Conservation (phyloP, 495 filamentous ascomycete species). For the Pyrenula massariospora region DNA sequence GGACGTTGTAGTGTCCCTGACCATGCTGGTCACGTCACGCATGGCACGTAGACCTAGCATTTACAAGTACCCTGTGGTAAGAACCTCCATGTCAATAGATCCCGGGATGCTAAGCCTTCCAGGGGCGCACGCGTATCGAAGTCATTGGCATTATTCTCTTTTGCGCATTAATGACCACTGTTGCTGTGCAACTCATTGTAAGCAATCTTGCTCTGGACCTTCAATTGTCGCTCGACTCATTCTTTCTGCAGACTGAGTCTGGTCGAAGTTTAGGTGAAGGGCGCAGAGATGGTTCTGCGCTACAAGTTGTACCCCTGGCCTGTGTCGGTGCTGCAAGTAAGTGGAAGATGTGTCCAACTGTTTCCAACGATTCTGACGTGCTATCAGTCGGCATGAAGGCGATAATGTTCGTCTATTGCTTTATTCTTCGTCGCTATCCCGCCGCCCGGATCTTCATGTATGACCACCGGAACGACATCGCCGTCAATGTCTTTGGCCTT, state of each 20-base stretch:
- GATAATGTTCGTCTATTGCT: conserved; percentile 37
- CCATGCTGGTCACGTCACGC: conserved; percentile 40
- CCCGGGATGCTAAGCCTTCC: neutral
- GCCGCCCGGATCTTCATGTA: conserved; percentile 41
- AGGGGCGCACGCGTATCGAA: conserved; percentile 39
- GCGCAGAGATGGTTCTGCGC: conserved; percentile 18
- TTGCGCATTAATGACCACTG: conserved; percentile 45
- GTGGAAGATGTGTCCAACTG: conserved; percentile 1
- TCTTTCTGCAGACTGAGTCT: conserved; percentile 29
- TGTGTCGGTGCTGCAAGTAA: conserved; percentile 40
- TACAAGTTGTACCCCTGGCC: conserved; percentile 36
- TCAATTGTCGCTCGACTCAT: neutral
- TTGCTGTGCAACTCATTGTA: conserved; percentile 39
- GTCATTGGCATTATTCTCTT: conserved; percentile 48
- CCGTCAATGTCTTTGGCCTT: conserved; percentile 41
- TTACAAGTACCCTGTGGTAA: conserved; percentile 40
- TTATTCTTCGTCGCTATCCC: conserved; percentile 36
- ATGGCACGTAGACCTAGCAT: conserved; percentile 38
- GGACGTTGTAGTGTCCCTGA: conserved; percentile 45
- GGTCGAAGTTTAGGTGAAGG: conserved; percentile 31
- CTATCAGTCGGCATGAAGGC: conserved; percentile 24
- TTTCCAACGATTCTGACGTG: conserved; percentile 8
- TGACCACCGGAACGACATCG: conserved; percentile 45
- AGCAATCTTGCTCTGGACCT: conserved; percentile 6
- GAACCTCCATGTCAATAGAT: neutral